phyloP scores from a whole-genome alignment of 306 rosid genomes.

The Dalbergia cultrata region DNA sequence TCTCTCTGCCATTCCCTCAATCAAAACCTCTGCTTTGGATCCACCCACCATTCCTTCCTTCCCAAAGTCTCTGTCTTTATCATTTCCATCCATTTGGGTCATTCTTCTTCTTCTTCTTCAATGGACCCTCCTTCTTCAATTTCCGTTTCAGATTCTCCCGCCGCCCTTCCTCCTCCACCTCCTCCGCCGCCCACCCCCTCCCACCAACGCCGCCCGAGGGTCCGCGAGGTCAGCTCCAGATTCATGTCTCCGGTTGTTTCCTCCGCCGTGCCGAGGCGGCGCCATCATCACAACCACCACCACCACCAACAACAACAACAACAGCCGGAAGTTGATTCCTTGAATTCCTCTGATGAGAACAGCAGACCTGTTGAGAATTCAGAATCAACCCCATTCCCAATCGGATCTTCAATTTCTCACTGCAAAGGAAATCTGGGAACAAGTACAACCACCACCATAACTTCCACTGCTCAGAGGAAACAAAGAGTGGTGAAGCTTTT shows the following conservation, averaged over 20 bases:
- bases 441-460: not conserved
- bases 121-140: not conserved
- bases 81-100: constrained; percentile 31
- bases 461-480: constrained; percentile 46
- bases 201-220: constrained; percentile 73
- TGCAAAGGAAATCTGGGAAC: constrained; percentile 33
- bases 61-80: constrained; percentile 1
- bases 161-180: constrained; percentile 62
- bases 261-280: constrained; percentile 43
- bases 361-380: constrained; percentile 55
- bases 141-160: constrained; percentile 1
- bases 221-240: constrained; percentile 88
- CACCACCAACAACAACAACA: not conserved
- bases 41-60: not conserved
- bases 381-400: constrained; percentile 55
- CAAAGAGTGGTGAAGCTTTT: constrained; percentile 62
- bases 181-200: constrained; percentile 60
- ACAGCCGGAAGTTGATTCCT: constrained; percentile 60
- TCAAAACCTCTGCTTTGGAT: constrained; percentile 26
- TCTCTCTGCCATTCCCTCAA: not conserved
- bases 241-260: constrained; percentile 76
- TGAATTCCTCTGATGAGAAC: constrained; percentile 53
- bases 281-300: constrained; percentile 15
- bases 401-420: constrained; percentile 43
- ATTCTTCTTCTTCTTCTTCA: constrained; percentile 19